These are phyloP conservation scores for Parsonsia alboflavescens DNA, from an alignment of 257 asterid genomes.

Conservation along the genomic window DNA sequence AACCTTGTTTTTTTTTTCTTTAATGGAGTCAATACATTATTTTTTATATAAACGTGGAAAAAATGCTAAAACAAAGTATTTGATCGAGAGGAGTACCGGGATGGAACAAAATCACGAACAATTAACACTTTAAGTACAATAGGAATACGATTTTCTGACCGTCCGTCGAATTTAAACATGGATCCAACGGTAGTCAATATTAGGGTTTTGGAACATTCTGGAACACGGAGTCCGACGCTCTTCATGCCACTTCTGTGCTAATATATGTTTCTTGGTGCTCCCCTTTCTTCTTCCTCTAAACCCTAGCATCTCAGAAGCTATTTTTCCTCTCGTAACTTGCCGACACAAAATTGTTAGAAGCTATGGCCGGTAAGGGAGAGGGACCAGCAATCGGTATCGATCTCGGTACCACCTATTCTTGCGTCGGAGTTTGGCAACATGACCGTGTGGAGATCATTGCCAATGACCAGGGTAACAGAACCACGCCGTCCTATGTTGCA, in stretches of 20 bases:
- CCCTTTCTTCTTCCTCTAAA: neutral
- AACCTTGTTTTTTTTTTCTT: too few relatives aligned
- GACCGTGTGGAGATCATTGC: slow-evolving; percentile 89
- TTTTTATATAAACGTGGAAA: too few relatives aligned
- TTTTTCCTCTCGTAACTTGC: slow-evolving; percentile 4
- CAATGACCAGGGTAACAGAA: slow-evolving; percentile 85
- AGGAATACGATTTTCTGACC: too few relatives aligned
- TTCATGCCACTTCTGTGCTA: neutral
- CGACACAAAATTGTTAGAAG: slow-evolving; percentile 13
- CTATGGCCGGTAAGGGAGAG: slow-evolving; percentile 78
- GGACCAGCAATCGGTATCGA: slow-evolving; percentile 90
- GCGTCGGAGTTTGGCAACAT: slow-evolving; percentile 95
- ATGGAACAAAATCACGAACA: too few relatives aligned
- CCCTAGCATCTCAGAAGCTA: slow-evolving; percentile 19
- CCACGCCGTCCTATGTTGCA: slow-evolving; percentile 77
- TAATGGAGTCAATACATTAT: too few relatives aligned
- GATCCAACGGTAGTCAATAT: slow-evolving; percentile 29
- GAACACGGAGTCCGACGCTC: slow-evolving; percentile 23
- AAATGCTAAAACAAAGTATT: too few relatives aligned
- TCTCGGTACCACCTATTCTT: slow-evolving; percentile 80
- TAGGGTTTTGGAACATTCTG: slow-evolving; percentile 48
- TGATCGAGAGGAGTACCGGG: too few relatives aligned
- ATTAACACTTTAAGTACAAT: too few relatives aligned
- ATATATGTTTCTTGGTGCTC: slow-evolving; percentile 11
- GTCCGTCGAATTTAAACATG: neutral